These are phyloP conservation scores for Eleusine indica DNA, from an alignment of 176 grass and related monocot genomes.

Conservation along the genomic window DNA sequence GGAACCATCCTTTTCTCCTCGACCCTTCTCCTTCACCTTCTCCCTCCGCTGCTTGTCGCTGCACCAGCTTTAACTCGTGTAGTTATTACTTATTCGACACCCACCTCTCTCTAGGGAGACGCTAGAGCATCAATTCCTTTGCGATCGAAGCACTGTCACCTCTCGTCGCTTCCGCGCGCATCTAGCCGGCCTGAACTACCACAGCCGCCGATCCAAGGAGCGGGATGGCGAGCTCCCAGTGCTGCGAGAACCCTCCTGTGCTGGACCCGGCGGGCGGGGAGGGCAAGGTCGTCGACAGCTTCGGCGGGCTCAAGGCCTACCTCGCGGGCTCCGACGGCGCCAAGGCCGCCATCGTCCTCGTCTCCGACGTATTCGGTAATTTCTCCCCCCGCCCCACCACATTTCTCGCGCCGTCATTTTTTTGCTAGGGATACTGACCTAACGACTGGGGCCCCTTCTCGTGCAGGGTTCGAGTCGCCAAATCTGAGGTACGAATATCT, in stretches of 20 bases:
- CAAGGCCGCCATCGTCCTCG: constrained; percentile 65
- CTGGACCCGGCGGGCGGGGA: constrained; percentile 51
- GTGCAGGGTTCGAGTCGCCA: constrained; percentile 44
- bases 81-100: too few relatives aligned
- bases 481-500: constrained; percentile 53
- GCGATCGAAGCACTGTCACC: background rate
- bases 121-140: background rate
- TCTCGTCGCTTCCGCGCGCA: background rate
- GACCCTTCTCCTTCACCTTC: too few relatives aligned
- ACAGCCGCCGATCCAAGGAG: background rate
- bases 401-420: background rate
- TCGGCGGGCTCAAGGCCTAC: constrained; percentile 74
- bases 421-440: background rate
- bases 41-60: background rate
- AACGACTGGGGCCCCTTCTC: background rate
- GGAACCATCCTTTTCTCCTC: background rate
- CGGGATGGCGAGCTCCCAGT: constrained; percentile 67
- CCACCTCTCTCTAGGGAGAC: background rate
- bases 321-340: constrained; percentile 40
- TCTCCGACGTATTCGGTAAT: constrained; percentile 76
- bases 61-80: background rate
- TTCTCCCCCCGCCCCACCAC: background rate
- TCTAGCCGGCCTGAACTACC: background rate
- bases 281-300: constrained; percentile 71
- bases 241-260: constrained; percentile 67